A percentile compares a stretch with the other conserved stretches of the same genome.
Evolutionary conservation across 2,329 filamentous ascomycete genomes (phyloP).

Genomic region (Alternaria hordeiaustralica): DNA sequence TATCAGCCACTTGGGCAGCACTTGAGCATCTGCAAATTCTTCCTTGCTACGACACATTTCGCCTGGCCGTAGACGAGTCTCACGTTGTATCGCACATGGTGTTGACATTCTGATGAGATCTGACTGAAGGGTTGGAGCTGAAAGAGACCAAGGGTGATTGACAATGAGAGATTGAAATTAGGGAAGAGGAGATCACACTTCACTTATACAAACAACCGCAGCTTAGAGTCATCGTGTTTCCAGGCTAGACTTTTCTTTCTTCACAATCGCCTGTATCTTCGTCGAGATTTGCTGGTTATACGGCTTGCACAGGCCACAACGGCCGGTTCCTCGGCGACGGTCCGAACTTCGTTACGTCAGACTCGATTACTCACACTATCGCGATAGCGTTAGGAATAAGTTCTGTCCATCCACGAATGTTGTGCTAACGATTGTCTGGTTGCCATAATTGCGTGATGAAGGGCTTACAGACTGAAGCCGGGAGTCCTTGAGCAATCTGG

Average conservation of each 20-base stretch:
- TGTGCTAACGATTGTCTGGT: background rate
- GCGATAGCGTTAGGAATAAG: background rate
- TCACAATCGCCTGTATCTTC: background rate
- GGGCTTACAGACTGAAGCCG: background rate
- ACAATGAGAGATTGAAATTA: background rate
- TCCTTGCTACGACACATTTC: background rate
- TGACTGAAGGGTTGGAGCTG: background rate
- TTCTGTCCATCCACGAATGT: background rate
- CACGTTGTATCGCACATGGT: background rate
- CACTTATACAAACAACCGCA: background rate
- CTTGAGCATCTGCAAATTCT: background rate
- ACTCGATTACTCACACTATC: background rate
- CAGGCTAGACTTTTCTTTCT: background rate
- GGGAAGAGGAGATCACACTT: background rate
- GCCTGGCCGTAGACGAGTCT: background rate
- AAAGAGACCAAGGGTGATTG: background rate
- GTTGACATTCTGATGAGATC: background rate
- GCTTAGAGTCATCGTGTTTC: background rate
- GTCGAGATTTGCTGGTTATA: background rate
- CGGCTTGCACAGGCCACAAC: background rate
- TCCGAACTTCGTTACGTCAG: background rate
- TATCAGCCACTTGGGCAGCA: constrained; percentile 34
- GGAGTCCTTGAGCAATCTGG: background rate
- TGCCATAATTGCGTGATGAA: background rate
- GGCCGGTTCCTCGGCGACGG: constrained; percentile 1